A percentile compares a stretch with the other conserved stretches of the same genome.
phyloP scores from a whole-genome alignment of 345 rosid species.

The Odontarrhena argentea region DNA sequence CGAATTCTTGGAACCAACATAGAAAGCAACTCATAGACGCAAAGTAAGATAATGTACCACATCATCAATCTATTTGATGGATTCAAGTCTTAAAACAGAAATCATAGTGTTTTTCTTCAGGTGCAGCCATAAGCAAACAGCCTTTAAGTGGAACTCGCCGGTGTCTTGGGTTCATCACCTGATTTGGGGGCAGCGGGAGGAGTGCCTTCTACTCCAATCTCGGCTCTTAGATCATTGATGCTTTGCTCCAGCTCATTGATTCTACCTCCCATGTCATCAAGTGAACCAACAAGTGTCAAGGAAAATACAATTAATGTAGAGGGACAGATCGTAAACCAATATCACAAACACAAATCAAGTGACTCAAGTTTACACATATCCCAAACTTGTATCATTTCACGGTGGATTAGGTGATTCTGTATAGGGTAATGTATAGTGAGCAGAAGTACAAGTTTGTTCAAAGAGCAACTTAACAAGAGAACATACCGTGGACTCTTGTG shows the following conservation, averaged over 20 bases:
- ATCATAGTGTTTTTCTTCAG: neutral
- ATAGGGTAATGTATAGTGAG: neutral
- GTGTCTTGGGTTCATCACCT: constrained; percentile 58
- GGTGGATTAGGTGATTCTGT: neutral
- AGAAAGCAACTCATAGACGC: constrained; percentile 11
- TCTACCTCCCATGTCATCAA: constrained; percentile 87
- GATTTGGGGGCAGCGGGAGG: constrained; percentile 61
- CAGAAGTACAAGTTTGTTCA: neutral
- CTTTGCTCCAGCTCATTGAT: constrained; percentile 85
- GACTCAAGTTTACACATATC: neutral
- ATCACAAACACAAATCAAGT: neutral
- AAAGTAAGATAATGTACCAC: constrained; percentile 21
- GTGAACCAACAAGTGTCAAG: constrained; percentile 59
- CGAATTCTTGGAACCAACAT: neutral
- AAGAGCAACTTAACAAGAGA: constrained; percentile 5
- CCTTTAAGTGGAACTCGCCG: constrained; percentile 43
- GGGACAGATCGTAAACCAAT: constrained; percentile 5
- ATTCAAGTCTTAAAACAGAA: constrained; percentile 31
- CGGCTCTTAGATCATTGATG: constrained; percentile 72
- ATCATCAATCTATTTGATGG: constrained; percentile 34
- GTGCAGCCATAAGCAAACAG: constrained; percentile 24
- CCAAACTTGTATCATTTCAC: neutral
- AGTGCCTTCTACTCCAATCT: constrained; percentile 79
- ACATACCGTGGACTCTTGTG: neutral
- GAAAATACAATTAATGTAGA: constrained; percentile 32